Base-by-base conservation (phyloP, 2,329 filamentous ascomycete species). In the Phyllosticta citrichinensis region DNA sequence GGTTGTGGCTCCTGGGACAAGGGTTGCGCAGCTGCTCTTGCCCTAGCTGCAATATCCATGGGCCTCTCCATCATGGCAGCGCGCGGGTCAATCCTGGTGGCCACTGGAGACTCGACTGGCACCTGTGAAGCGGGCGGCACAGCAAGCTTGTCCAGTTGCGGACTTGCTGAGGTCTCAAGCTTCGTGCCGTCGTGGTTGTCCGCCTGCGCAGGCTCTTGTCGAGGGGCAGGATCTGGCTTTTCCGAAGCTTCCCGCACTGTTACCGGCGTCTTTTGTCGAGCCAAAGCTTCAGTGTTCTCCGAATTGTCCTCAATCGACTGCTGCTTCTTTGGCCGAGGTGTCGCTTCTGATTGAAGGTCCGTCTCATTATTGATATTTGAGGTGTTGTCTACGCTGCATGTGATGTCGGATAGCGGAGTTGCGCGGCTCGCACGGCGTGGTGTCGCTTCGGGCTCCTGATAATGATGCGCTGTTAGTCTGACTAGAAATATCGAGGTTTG, bases 11-110 rank as follows among this genome's bases (percentile, higher is more conserved):
- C 89, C 52, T 89, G 83, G n/a, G 85, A 76, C 0, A 83, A 81
- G 5, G 80, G 76, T 25, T 85, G 73, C 2, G 74, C 79, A 69
- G 87, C 79, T 35, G 87, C 88, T 63, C 92, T 86, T 55, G 91
- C 90, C 75, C 95, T 93, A 62, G 96, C 80, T 56, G 96, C 86
- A 66, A 97, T 96, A 68, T 97, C 93, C 87, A 96, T 92, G 0
- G 93, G 93, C 72, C 85, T 89, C 70, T 96, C 91, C 66, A 96
- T 75, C 62, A 90, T 80, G 0, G 89, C 89, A 66, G 90, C 84
- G 75, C 90, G 85, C 1, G 89, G 80, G 66, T 87, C 89, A 68
- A 93, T 83, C 50, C 88, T 87, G 72, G 88, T 88, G 54, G 87
- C 76, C 1, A 79, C 75, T 8, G 20, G 58, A 9, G 22, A 33